These are phyloP conservation scores for Tilletia setariae DNA, from an alignment of 1,284 basidiomycete genomes.

Conservation along the genomic window DNA sequence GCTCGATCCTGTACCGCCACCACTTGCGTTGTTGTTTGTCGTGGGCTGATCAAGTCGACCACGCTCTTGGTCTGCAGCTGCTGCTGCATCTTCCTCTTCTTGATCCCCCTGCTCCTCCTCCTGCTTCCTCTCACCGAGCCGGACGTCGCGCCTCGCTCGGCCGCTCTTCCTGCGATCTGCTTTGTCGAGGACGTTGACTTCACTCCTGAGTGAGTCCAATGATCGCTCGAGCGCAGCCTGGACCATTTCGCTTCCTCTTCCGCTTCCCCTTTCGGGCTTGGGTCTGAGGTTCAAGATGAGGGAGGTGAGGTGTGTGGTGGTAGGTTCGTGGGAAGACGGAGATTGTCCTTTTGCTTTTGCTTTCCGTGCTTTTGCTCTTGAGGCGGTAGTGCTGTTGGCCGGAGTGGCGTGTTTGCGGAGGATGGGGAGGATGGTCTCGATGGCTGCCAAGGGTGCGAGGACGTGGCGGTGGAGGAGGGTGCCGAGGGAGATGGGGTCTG, in stretches of 20 bases:
- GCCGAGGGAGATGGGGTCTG: conserved; percentile 17
- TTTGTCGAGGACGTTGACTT: not conserved
- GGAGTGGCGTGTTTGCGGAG: conserved; percentile 26
- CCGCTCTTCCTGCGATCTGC: not conserved
- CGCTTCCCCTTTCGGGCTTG: not conserved
- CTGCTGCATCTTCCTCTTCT: not conserved
- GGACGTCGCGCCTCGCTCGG: not conserved
- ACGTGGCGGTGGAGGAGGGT: conserved; percentile 39
- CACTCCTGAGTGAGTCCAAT: not conserved
- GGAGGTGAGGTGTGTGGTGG: not conserved
- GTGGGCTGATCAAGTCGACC: too few species aligned
- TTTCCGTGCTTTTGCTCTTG: too few species aligned
- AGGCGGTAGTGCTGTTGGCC: conserved; percentile 22
- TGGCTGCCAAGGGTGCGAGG: conserved; percentile 34
- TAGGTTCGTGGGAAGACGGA: conserved; percentile 21
- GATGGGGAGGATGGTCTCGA: conserved; percentile 34
- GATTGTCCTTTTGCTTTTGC: conserved; percentile 32
- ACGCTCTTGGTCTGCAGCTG: not conserved
- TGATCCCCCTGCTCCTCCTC: not conserved
- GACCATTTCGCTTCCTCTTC: not conserved
- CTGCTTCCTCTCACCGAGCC: not conserved
- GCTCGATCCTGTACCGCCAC: not conserved
- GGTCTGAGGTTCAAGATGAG: not conserved
- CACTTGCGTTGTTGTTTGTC: too few species aligned
- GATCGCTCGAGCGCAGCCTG: not conserved